Percentiles rank a stretch among this genome's conserved stretches.
These are phyloP conservation scores for Umbelopsis ramanniana DNA, from an alignment of 192 early-diverging fungal species.

Conservation along the genomic window DNA sequence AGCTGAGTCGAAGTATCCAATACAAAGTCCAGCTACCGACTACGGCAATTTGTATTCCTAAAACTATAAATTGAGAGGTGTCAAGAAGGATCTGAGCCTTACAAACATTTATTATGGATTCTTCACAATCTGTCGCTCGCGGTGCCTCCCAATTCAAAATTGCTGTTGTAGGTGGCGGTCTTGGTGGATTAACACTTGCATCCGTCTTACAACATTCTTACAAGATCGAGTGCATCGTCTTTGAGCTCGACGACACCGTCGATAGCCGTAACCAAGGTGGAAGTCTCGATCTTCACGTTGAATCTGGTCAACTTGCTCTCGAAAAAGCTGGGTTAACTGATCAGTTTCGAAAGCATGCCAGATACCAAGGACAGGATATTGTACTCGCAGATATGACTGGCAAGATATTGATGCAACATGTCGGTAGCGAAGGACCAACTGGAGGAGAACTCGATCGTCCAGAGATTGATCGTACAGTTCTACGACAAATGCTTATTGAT, in stretches of 20 bases:
- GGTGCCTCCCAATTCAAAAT: slow-evolving; percentile 12
- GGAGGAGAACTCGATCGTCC: slow-evolving; percentile 32
- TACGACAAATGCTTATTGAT: slow-evolving; percentile 49
- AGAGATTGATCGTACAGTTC: slow-evolving; percentile 53
- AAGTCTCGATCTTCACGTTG: slow-evolving; percentile 33
- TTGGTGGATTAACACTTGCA: slow-evolving; percentile 52
- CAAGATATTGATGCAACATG: slow-evolving; percentile 33
- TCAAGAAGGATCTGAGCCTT: background rate
- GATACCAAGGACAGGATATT: slow-evolving; percentile 44
- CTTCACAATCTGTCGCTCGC: background rate
- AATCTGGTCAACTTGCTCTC: slow-evolving; percentile 32
- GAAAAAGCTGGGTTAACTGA: slow-evolving; percentile 38
- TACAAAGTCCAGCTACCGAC: no score
- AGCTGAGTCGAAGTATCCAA: no score
- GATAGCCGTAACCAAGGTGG: slow-evolving; percentile 41
- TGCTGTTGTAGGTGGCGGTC: slow-evolving; percentile 56
- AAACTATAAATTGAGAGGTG: background rate
- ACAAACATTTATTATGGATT: background rate
- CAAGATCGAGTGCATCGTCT: slow-evolving; percentile 40
- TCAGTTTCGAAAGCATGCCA: slow-evolving; percentile 33
- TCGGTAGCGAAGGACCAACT: background rate
- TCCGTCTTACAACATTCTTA: slow-evolving; percentile 45
- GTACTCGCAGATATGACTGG: slow-evolving; percentile 40
- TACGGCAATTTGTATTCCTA: background rate
- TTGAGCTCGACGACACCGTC: slow-evolving; percentile 43